Percentiles rank a stretch among this genome's conserved stretches.
phyloP scores from a whole-genome alignment of 108 stramenopile genomes.

The Cyclostephanos tholiformis region DNA sequence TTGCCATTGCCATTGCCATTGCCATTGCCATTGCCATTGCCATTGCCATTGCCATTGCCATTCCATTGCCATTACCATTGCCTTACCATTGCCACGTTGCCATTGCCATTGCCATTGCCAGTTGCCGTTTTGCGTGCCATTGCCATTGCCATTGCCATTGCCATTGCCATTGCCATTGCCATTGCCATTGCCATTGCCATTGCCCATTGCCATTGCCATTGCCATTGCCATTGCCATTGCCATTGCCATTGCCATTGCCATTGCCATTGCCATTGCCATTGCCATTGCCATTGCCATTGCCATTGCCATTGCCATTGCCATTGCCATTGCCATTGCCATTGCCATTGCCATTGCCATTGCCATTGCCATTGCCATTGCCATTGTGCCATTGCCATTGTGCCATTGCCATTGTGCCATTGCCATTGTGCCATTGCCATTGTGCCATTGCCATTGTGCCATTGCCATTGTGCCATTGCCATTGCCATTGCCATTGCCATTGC shows the following conservation, averaged over 20 bases:
- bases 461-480: background rate
- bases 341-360: constrained; percentile 50
- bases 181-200: constrained; percentile 4
- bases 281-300: constrained; percentile 33
- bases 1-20: no score
- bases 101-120: no score
- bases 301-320: constrained; percentile 45
- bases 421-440: background rate
- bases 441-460: background rate
- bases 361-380: constrained; percentile 44
- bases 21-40: no score
- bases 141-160: background rate
- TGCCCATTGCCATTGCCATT: background rate
- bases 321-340: constrained; percentile 36
- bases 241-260: constrained; percentile 16
- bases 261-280: constrained; percentile 26
- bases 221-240: constrained; percentile 27
- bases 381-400: constrained; percentile 41
- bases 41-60: no score
- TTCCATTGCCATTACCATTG: no score
- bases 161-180: background rate
- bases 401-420: constrained; percentile 1
- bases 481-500: no score
- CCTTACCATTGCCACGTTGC: no score
- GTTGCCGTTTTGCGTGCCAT: no score